Conservation (phyloP, 164 flowering plant species). For the Vitis rupestris region DNA sequence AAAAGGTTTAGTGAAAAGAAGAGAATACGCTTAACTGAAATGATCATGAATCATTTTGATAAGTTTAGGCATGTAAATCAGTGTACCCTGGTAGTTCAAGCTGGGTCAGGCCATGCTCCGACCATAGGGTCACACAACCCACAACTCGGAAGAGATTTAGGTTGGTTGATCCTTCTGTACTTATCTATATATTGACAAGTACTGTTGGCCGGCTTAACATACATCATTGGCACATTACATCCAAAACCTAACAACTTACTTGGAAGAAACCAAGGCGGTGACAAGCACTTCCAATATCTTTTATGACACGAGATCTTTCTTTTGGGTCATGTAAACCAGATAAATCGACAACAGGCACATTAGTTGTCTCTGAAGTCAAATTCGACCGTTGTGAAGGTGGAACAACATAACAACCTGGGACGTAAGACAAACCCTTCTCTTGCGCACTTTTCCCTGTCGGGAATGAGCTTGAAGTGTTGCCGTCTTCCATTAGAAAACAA, state of each 20-base stretch:
- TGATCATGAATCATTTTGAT: too few relatives aligned
- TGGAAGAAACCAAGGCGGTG: conserved; percentile 37
- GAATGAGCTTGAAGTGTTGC: neutral
- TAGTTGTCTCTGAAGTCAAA: neutral
- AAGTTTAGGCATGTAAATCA: too few relatives aligned
- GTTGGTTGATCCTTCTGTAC: too few relatives aligned
- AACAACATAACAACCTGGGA: conserved; percentile 13
- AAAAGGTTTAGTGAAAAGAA: too few relatives aligned
- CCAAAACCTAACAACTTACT: conserved; percentile 8
- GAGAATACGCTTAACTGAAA: too few relatives aligned
- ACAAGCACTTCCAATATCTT: conserved; percentile 33
- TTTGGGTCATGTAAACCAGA: conserved; percentile 3
- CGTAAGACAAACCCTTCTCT: conserved; percentile 16
- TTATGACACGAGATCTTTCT: conserved; percentile 19
- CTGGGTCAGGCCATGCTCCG: conserved; percentile 12
- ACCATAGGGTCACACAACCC: neutral
- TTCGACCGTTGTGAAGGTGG: conserved; percentile 1
- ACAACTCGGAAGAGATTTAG: neutral
- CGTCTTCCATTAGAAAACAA: too few relatives aligned
- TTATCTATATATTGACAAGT: too few relatives aligned
- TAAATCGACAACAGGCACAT: conserved; percentile 24
- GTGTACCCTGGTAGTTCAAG: neutral
- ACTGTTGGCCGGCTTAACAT: too few relatives aligned
- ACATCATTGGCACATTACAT: too few relatives aligned
- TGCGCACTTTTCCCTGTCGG: conserved; percentile 13